Evolutionary conservation across 306 rosid species (phyloP), one percentile per base, ranked within the genome.

Genomic region (Quercus variabilis): DNA sequence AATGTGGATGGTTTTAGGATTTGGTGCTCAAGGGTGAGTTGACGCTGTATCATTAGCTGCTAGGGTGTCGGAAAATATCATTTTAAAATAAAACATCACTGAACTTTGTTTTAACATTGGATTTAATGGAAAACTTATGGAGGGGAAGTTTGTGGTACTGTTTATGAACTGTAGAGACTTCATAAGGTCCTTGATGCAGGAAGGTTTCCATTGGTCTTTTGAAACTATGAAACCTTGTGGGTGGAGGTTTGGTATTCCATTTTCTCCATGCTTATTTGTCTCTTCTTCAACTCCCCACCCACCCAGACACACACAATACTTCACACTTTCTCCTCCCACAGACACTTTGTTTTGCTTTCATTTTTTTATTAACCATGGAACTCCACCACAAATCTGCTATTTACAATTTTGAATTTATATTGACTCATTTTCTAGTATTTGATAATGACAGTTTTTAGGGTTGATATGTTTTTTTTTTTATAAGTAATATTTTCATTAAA

Each of bases 1-100:
- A 57, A n/a, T 20, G 63, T 7, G 25, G 63, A 20, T 57, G 25
- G 9, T 43, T 41, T 28, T 57, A 28, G 73, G 35, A 12, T 26
- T 76, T 76, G 70, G 35, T 76, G 79, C 51, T 76, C 4, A 62
- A 46, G 79, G 54, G 33, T 76, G 30, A 60, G 18, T 13, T 49
- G 54, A 49, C 1, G 54, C 54, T 12, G 54, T 49, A 49, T 10
- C 54, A 20, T 46, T 49, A 26, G n/a, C n/a, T 28, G 21, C 33
- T 21, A 59, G 20, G 41, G 17, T 23, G 23, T 14, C n/a, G 21
- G 18, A 69, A 20, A 20, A n/a, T 59, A 12, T n/a, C 43, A 65
- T 26, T 30, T 73, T 56, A 10, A 59, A 30, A 49, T 57, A 57
- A n/a, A 57, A 57, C 5, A 10, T 6, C 21, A 25, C 63, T 57